A percentile compares a stretch with the other conserved stretches of the same genome.
Conservation (phyloP, 805 yeast genomes). For the Suhomyces sp. region DNA sequence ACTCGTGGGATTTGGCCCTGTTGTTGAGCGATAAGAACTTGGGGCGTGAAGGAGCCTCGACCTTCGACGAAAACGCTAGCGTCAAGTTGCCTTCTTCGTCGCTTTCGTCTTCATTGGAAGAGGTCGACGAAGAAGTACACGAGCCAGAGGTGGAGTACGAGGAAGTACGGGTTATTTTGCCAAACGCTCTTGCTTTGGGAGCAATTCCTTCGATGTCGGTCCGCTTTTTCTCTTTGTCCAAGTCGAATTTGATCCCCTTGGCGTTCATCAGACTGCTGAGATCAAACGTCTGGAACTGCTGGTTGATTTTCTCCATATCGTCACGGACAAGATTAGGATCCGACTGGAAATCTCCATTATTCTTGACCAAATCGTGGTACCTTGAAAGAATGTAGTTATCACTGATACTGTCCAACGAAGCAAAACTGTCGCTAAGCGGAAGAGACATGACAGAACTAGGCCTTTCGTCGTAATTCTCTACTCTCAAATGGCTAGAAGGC, state of each 20-base stretch:
- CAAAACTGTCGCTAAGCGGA: slow-evolving; percentile 72
- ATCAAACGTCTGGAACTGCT: slow-evolving; percentile 35
- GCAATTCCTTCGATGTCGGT: slow-evolving; percentile 20
- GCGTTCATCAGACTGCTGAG: slow-evolving; percentile 37
- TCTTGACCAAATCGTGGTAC: slow-evolving; percentile 31
- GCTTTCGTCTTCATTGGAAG: slow-evolving; percentile 15
- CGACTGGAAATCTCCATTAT: slow-evolving; percentile 7
- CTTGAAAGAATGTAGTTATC: slow-evolving; percentile 48
- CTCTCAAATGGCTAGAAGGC: slow-evolving; percentile 15
- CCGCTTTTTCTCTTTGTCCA: slow-evolving; percentile 1
- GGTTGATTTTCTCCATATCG: slow-evolving; percentile 19
- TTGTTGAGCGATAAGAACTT: slow-evolving; percentile 29
- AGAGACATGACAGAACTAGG: slow-evolving; percentile 70
- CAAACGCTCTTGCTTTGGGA: slow-evolving; percentile 13
- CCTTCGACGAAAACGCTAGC: slow-evolving; percentile 42
- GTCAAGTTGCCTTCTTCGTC: slow-evolving; percentile 45
- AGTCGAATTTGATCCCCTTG: slow-evolving; percentile 2
- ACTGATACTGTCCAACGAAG: slow-evolving; percentile 70
- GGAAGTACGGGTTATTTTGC: neutral
- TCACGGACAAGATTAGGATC: slow-evolving; percentile 6
- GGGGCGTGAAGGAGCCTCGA: slow-evolving; percentile 32
- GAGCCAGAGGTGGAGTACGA: slow-evolving; percentile 11
- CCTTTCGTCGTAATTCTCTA: slow-evolving; percentile 27
- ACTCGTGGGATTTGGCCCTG: slow-evolving; percentile 41
- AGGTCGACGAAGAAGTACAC: slow-evolving; percentile 13